Base-by-base conservation (phyloP, 441 rosid species). In the Pelargonium fulgidum region DNA sequence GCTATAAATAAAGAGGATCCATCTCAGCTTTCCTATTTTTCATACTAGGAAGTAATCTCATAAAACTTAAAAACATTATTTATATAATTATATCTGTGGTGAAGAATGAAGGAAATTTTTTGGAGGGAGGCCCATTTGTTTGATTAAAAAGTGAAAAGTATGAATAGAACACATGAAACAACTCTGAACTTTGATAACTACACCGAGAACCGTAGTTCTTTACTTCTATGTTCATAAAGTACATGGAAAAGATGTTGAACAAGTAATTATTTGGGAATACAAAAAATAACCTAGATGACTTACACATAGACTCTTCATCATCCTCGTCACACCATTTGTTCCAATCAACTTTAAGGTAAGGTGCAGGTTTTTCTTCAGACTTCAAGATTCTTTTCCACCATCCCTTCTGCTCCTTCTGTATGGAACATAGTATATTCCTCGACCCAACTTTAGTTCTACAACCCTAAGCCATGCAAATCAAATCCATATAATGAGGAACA, bases 281-380 rank as follows among this genome's bases (percentile, higher is more conserved):
- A 63, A 41, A 39, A 65, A 65, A 73, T 2, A 4, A 50, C 7
- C 47, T 17, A 62, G 13, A 13, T 13, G 72, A 83, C 94, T 86
- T 82, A 93, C 96, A 84, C 68, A 67, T 52, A 29, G 78, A 69
- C 64, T 83, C 87, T 68, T 86, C 93, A 16, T 90, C 97, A 68
- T 93, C 98, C 78, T 93, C 98, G 68, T 93, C 98, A 12, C 96
- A 89, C 98, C 98, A 93, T 79, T 83, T 93, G 74, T 91, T 93
- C 97, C 98, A 93, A 79, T 93, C 98, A 64, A 93, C 97, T 84
- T 91, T 93, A 58, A 93, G 85, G 81, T 93, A 93, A 70, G 98
- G 97, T 4, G 98, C 98, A 50, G 98, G 96, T 71, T 91, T 93
- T 77, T 81, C 93, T 73, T 87, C 96, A 0, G 91, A 78, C 76